These are phyloP conservation scores for Ceratobasidium sp. DNA, from an alignment of 1,284 basidiomycete genomes.

Conservation along the genomic window DNA sequence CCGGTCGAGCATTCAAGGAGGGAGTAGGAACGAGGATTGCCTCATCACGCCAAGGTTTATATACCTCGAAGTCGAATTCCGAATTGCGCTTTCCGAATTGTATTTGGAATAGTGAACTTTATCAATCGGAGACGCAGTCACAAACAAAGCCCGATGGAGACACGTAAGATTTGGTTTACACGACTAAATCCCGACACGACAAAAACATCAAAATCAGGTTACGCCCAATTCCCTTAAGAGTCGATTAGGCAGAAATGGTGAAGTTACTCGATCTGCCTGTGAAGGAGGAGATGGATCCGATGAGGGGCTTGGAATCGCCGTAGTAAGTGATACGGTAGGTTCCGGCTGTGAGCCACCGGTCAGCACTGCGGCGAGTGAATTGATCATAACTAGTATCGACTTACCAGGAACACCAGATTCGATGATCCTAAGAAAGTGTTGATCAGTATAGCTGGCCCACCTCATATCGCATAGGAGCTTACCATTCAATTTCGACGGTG, in stretches of 20 bases:
- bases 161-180: background rate
- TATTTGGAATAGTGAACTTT: conserved; percentile 26
- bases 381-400: conserved; percentile 45
- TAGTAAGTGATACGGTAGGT: conserved; percentile 75
- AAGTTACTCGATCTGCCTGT: conserved; percentile 70
- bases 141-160: conserved; percentile 19
- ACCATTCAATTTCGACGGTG: conserved; percentile 44
- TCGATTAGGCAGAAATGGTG: conserved; percentile 56
- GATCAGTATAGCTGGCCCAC: background rate
- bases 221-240: background rate
- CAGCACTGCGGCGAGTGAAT: background rate
- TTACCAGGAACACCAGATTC: conserved; percentile 68
- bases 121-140: background rate
- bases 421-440: conserved; percentile 63
- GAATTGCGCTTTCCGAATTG: conserved; percentile 41
- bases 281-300: conserved; percentile 70
- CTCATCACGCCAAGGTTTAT: conserved; percentile 20
- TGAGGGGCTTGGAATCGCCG: conserved; percentile 73
- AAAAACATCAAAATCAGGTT: background rate
- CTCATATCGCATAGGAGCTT: background rate
- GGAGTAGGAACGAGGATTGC: conserved; percentile 3
- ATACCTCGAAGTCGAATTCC: conserved; percentile 30
- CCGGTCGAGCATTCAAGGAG: background rate
- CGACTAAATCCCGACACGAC: background rate
- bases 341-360: conserved; percentile 45